A percentile compares a stretch with the other conserved stretches of the same genome.
Conservation (phyloP, 331 rosid species). For the Pyracantha coccinea region DNA sequence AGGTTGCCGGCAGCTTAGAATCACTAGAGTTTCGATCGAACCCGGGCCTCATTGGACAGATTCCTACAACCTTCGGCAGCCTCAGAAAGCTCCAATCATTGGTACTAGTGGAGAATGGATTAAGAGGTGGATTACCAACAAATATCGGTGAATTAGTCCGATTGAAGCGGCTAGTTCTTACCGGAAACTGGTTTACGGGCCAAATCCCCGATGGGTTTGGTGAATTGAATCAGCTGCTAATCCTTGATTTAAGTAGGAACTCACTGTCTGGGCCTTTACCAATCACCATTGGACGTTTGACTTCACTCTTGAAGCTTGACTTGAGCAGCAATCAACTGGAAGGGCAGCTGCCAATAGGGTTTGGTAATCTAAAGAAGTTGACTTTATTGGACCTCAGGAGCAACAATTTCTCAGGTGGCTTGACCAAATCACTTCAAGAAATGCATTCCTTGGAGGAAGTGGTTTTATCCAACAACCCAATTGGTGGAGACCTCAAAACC, state of each 20-base stretch:
- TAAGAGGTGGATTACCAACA: constrained; percentile 57
- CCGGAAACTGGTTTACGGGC: constrained; percentile 50
- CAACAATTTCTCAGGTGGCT: constrained; percentile 69
- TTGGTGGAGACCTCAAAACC: constrained; percentile 53
- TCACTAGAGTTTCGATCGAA: constrained; percentile 75
- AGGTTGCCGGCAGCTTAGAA: constrained; percentile 51
- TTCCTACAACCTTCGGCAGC: constrained; percentile 46
- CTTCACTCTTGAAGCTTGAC: constrained; percentile 73
- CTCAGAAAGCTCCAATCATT: constrained; percentile 72
- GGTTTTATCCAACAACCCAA: constrained; percentile 69
- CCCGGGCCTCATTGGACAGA: constrained; percentile 49
- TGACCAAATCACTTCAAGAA: constrained; percentile 42
- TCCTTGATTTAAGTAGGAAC: constrained; percentile 72
- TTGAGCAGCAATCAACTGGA: constrained; percentile 53
- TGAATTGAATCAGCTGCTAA: constrained; percentile 39
- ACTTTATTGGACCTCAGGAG: constrained; percentile 77
- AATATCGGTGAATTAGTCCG: constrained; percentile 42
- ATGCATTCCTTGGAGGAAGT: constrained; percentile 55
- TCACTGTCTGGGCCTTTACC: constrained; percentile 65
- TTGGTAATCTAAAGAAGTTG: constrained; percentile 38
- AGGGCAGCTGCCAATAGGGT: constrained; percentile 40
- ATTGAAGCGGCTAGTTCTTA: constrained; percentile 59
- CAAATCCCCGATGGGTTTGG: constrained; percentile 46
- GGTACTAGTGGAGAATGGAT: constrained; percentile 51
- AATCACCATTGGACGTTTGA: constrained; percentile 36